Percentiles rank a stretch among this genome's conserved stretches.
Evolutionary conservation across 495 filamentous ascomycete species (phyloP).

Genomic region (Neurospora sp.): DNA sequence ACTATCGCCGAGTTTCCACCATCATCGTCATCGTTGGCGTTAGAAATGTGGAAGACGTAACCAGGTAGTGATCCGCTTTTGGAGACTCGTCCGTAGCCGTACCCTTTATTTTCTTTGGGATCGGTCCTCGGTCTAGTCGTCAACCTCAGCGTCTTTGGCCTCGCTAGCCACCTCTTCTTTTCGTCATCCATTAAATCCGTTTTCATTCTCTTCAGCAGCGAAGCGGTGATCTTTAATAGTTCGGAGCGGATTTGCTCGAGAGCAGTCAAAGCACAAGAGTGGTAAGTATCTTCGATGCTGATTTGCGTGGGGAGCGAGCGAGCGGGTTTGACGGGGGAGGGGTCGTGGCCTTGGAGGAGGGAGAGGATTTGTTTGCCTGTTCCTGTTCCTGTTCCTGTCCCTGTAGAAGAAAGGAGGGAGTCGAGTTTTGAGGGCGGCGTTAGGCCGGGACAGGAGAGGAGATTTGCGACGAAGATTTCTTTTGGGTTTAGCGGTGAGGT

Average conservation of each 20-base stretch:
- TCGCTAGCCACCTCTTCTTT: constrained; percentile 27
- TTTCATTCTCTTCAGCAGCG: constrained; percentile 69
- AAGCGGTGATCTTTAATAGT: constrained; percentile 50
- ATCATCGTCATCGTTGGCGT: too few species aligned
- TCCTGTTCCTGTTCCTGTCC: too few species aligned
- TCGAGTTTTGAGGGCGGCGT: constrained; percentile 44
- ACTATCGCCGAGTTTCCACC: too few species aligned
- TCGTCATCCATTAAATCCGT: constrained; percentile 52
- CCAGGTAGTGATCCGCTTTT: constrained; percentile 45
- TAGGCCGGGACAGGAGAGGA: constrained; percentile 30
- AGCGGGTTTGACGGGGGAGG: constrained; percentile 57
- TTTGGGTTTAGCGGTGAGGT: constrained; percentile 28
- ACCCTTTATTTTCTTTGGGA: constrained; percentile 14
- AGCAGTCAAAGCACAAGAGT: constrained; percentile 40
- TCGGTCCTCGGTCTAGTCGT: constrained; percentile 56
- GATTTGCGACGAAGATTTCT: constrained; percentile 50
- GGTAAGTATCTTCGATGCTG: constrained; percentile 87
- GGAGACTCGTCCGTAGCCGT: constrained; percentile 50
- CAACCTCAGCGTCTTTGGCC: constrained; percentile 56
- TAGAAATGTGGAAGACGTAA: too few species aligned
- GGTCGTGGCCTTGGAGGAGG: constrained; percentile 53
- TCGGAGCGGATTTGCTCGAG: constrained; percentile 49
- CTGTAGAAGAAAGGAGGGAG: constrained; percentile 28
- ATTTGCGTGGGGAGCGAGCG: constrained; percentile 75
- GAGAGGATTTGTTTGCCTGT: constrained; percentile 27